phyloP scores from a whole-genome alignment of 2,329 filamentous ascomycete species.

The Ceratocystis albifundus region DNA sequence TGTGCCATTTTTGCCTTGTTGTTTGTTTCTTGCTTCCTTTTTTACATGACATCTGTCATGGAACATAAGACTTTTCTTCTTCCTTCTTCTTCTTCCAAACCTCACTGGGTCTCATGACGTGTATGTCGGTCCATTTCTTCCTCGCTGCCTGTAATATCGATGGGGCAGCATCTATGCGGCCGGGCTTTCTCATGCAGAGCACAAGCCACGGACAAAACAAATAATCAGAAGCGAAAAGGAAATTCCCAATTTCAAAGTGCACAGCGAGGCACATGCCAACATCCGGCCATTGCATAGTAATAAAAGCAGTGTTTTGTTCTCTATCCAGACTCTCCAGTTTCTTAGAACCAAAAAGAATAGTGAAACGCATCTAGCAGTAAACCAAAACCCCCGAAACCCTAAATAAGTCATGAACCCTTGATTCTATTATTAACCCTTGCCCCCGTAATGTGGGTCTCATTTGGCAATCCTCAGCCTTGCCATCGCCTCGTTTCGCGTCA shows the following conservation, averaged over 20 bases:
- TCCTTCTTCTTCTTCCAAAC: not conserved
- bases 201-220: slow-evolving; percentile 1
- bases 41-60: not conserved
- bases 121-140: not conserved
- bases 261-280: not conserved
- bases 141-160: not conserved
- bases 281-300: not conserved
- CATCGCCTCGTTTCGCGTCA: not conserved
- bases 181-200: slow-evolving; percentile 6
- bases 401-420: not conserved
- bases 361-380: no score
- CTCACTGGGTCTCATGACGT: not conserved
- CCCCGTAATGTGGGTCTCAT: not conserved
- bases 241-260: slow-evolving; percentile 7
- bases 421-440: no score
- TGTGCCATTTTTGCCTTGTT: slow-evolving; percentile 7
- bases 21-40: not conserved
- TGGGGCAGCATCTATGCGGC: not conserved
- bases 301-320: not conserved
- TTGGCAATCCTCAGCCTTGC: no score
- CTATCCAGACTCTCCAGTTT: not conserved
- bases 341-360: not conserved
- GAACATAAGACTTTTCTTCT: not conserved
- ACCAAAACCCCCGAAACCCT: not conserved
- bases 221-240: not conserved